These are phyloP conservation scores for Penicillium sp. DNA, from an alignment of 2,329 filamentous ascomycete species.

Conservation along the genomic window DNA sequence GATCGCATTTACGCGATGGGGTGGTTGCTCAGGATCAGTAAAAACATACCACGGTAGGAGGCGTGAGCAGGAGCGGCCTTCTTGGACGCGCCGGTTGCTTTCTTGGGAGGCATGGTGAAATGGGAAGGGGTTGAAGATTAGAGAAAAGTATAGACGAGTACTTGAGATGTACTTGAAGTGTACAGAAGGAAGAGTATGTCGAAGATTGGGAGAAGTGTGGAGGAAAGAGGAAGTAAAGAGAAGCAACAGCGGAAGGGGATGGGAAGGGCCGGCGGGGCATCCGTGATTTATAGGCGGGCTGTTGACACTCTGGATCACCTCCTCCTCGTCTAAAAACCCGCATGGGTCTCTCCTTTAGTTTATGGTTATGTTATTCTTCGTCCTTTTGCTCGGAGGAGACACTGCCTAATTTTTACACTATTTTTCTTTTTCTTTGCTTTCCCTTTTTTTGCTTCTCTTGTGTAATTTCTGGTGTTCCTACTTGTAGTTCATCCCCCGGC, in stretches of 20 bases:
- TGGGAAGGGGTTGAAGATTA: constrained; percentile 10
- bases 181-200: neutral
- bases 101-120: constrained; percentile 68
- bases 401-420: neutral
- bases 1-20: constrained; percentile 49
- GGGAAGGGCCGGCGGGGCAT: constrained; percentile 47
- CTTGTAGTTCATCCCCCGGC: neutral
- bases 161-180: neutral
- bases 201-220: constrained; percentile 18
- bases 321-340: constrained; percentile 22
- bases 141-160: constrained; percentile 14
- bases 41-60: constrained; percentile 68
- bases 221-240: constrained; percentile 27
- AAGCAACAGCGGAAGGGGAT: constrained; percentile 41
- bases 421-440: neutral
- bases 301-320: constrained; percentile 48
- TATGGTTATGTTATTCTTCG: constrained; percentile 1
- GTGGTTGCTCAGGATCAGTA: constrained; percentile 48
- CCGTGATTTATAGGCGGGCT: constrained; percentile 47
- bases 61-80: constrained; percentile 63
- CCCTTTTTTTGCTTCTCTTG: neutral
- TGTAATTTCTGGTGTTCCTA: neutral
- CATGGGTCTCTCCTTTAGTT: constrained; percentile 21
- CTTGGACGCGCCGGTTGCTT: constrained; percentile 61
- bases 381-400: too few relatives aligned